Evolutionary conservation across 441 rosid genomes (phyloP), one percentile per base, ranked within the genome.

Genomic region (Erysimum pusillum): DNA sequence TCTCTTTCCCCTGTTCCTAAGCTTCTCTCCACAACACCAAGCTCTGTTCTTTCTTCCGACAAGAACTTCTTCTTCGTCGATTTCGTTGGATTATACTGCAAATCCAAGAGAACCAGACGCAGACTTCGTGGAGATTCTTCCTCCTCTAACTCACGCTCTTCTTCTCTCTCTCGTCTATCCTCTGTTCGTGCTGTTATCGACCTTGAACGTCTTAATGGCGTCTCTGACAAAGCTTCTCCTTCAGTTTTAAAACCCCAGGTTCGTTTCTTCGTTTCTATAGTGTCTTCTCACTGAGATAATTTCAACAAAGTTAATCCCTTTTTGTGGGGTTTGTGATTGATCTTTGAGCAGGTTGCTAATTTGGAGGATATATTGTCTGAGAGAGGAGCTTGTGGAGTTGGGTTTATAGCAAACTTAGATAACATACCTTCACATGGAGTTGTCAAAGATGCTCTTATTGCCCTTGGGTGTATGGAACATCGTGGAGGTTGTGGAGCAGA

Each of bases 401-500:
- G 99, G 59, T 96, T 96, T 80, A 92, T 96, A 88, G 97, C 98
- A 20, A 91, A 93, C 84, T 81, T 96, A 80, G 97, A 96, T 65
- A 96, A 93, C 69, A 92, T 83, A 79, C 87, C 96, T 74, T 92
- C 98, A 34, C 92, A 91, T 87, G 85, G 83, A 79, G 87, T 91
- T 42, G 85, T 92, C 64, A 81, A 85, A 68, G 96, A 93, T 86
- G 98, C 98, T 65, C 97, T 96, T 76, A 76, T 76, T 41, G 98
- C 98, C 73, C 98, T 96, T 73, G 92, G 98, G 46, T 96, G 99
- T 81, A 96, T 96, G 99, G 98, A 96, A 81, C 99, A 96, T 81
- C 98, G 99, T 74, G 98, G 99, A 32, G 98, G 99, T 38, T 96
- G 99, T 83, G 99, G 99, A 74, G 92, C 99, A 73, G 99, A 96